A percentile compares a stretch with the other conserved stretches of the same genome.
phyloP scores from a whole-genome alignment of 164 flowering plant species.

The Berberis thunbergii region DNA sequence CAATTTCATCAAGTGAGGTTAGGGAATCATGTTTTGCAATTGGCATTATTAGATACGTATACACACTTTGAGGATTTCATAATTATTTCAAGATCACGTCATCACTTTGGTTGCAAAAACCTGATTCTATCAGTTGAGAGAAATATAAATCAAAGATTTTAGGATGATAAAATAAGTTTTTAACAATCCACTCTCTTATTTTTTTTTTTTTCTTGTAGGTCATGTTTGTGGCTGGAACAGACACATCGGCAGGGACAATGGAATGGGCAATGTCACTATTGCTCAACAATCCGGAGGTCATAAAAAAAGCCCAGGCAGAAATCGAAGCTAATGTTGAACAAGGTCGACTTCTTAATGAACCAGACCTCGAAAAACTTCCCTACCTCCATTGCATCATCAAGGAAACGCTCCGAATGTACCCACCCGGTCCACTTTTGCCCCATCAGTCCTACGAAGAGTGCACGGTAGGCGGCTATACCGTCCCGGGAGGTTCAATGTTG shows the following conservation, averaged over 20 bases:
- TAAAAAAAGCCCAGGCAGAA: constrained; percentile 1
- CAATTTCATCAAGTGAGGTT: too few species aligned
- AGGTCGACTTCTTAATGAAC: neutral
- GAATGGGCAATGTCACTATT: constrained; percentile 7
- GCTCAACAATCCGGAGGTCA: neutral
- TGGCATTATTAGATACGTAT: too few species aligned
- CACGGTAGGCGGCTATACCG: neutral
- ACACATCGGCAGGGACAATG: constrained; percentile 2
- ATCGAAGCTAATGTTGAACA: neutral
- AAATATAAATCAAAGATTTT: too few species aligned
- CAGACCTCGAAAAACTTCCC: neutral
- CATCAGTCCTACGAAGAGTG: constrained; percentile 2
- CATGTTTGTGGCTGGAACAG: constrained; percentile 1
- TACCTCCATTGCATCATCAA: constrained; percentile 2
- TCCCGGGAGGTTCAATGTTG: neutral
- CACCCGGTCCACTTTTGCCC: neutral
- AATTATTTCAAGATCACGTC: too few species aligned
- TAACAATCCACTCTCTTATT: neutral
- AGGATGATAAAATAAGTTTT: neutral
- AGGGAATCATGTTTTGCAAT: too few species aligned
- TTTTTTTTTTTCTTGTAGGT: neutral
- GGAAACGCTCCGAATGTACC: constrained; percentile 5
- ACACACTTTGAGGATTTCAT: too few species aligned
- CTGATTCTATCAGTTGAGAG: too few species aligned
- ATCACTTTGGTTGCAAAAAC: too few species aligned